Base-by-base conservation (phyloP, 441 rosid species). In the Syzygium syzygioides region DNA sequence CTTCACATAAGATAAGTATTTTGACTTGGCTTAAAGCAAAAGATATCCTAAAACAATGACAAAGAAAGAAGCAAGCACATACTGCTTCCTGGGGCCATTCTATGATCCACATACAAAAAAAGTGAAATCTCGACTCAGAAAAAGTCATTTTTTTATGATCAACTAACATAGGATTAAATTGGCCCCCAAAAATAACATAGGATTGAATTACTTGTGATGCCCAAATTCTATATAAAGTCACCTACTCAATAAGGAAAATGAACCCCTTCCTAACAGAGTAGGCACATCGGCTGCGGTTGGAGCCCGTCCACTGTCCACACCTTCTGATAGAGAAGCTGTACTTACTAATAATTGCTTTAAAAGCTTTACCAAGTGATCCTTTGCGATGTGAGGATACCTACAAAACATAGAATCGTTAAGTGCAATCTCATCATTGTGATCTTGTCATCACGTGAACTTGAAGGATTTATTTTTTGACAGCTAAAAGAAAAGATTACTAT, bases 331-430 rank as follows among this genome's bases (percentile, higher is more conserved):
- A 76, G 83, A 76, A 76, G n/a, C 83, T 76, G 83, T 41, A 76
- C 83, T 76, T 76, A 76, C 30, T 76, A 76, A 76, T 41, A 41
- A 41, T 76, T 76, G 83, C 95, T 94, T 97, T 94, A 98, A 91
- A 91, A 98, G 99, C 95, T 96, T 95, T 79, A 96, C 96, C 95
- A 98, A 93, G 94, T 98, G 99, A 91, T 94, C 96, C 86, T 92
- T 94, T 92, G 93, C 96, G 88, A 97, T 90, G 91, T 98, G 99
- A 91, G 97, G 96, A 91, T 96, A 94, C 98, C 99, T 98, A 92
- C 52, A 41, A 41, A 76, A 76, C 52, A 76, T 41, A 76, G 83
- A 76, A 76, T 76, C n/a, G 17, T 41, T 20, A 37, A 76, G 83
- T 41, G 28, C 83, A 76, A 45, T 37, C 28, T 76, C 52, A 23